These are phyloP conservation scores for Puya raimondii DNA, from an alignment of 176 grass and related monocot genomes.

Conservation along the genomic window DNA sequence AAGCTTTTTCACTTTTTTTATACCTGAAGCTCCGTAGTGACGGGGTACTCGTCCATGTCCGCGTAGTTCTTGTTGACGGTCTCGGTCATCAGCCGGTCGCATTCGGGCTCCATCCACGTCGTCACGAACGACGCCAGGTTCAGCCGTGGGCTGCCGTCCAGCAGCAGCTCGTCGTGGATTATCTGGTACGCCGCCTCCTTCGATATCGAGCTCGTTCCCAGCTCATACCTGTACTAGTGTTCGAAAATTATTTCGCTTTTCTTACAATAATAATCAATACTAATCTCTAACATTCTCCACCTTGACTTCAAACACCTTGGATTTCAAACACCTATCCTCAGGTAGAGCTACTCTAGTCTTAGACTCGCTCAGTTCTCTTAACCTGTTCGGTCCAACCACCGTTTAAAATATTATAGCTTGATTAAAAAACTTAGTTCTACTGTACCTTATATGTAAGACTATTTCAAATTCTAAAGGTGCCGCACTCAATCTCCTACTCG, in stretches of 20 bases:
- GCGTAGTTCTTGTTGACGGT: constrained; percentile 86
- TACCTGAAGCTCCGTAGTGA: constrained; percentile 87
- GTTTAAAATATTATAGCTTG: no score
- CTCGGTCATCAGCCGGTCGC: constrained; percentile 70
- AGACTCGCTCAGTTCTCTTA: neutral
- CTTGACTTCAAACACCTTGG: no score
- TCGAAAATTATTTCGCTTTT: constrained; percentile 3
- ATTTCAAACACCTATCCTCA: no score
- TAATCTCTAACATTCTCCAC: no score
- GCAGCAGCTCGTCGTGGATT: constrained; percentile 83
- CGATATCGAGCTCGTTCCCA: constrained; percentile 37
- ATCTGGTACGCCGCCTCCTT: constrained; percentile 98
- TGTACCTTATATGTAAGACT: neutral
- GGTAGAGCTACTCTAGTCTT: neutral
- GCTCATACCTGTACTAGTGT: constrained; percentile 35
- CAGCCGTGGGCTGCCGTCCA: constrained; percentile 80
- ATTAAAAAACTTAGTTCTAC: no score
- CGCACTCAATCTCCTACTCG: no score
- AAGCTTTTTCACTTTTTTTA: no score
- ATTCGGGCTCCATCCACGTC: constrained; percentile 96
- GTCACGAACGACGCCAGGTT: constrained; percentile 95
- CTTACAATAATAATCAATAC: constrained; percentile 1
- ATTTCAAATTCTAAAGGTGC: neutral
- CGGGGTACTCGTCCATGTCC: constrained; percentile 92
- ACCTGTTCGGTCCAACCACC: no score